phyloP scores from a whole-genome alignment of 1,139 yeast genomes.

The Geotrichum bryndzae region DNA sequence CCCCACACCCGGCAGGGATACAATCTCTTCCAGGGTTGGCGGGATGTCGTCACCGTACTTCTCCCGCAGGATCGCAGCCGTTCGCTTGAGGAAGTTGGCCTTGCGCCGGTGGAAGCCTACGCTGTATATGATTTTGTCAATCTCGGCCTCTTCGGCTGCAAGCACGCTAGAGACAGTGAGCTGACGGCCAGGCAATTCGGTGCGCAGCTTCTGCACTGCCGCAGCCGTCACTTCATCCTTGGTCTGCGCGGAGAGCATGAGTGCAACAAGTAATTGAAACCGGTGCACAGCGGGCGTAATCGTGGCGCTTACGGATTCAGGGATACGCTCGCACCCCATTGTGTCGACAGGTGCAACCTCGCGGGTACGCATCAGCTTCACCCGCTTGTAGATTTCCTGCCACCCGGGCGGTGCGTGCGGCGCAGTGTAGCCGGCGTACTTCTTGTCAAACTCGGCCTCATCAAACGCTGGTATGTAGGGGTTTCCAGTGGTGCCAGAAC shows the following conservation, averaged over 20 bases:
- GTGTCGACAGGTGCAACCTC: constrained; percentile 78
- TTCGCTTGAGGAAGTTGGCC: constrained; percentile 59
- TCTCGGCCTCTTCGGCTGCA: constrained; percentile 47
- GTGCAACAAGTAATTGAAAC: constrained; percentile 67
- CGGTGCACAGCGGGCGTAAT: constrained; percentile 44
- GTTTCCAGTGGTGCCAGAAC: not conserved
- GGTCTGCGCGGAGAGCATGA: constrained; percentile 89
- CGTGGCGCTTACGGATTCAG: constrained; percentile 34
- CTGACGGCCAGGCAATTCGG: constrained; percentile 30
- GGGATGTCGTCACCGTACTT: constrained; percentile 57
- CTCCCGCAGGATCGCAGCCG: constrained; percentile 50
- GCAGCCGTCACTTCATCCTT: constrained; percentile 78
- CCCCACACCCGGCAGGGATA: constrained; percentile 83
- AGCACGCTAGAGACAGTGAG: constrained; percentile 39
- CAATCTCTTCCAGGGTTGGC: constrained; percentile 56
- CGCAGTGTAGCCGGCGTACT: constrained; percentile 4
- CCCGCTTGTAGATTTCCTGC: constrained; percentile 50
- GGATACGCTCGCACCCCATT: constrained; percentile 80
- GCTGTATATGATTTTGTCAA: constrained; percentile 62
- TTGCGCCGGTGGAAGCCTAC: constrained; percentile 88
- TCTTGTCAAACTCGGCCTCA: constrained; percentile 7
- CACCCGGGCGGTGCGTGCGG: constrained; percentile 26
- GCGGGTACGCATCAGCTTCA: constrained; percentile 59
- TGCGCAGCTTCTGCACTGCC: constrained; percentile 61
- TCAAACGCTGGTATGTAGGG: constrained; percentile 8